Conservation (phyloP, 305 asterid species). For the Nicotiana rustica region DNA sequence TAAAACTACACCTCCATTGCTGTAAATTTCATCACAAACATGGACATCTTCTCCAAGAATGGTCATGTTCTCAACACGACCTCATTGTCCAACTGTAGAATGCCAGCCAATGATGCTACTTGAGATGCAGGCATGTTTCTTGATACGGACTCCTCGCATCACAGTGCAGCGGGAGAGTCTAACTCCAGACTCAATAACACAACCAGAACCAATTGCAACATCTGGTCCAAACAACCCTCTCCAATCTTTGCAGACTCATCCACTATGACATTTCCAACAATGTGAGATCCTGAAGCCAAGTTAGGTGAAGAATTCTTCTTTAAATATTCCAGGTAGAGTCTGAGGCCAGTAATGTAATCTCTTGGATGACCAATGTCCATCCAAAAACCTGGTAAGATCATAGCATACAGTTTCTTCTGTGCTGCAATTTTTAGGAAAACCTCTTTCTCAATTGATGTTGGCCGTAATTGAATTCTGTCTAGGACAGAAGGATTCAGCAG, state of each 20-base stretch:
- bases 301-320: slow-evolving; percentile 41
- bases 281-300: slow-evolving; percentile 45
- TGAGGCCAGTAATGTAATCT: slow-evolving; percentile 48
- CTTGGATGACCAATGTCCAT: slow-evolving; percentile 51
- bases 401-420: slow-evolving; percentile 47
- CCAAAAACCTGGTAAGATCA: slow-evolving; percentile 51
- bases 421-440: slow-evolving; percentile 46
- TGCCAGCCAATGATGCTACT: slow-evolving; percentile 52
- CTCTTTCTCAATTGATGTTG: slow-evolving; percentile 51
- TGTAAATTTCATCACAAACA: slow-evolving; percentile 46
- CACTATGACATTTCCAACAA: slow-evolving; percentile 46
- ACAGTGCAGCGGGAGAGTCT: slow-evolving; percentile 49
- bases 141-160: slow-evolving; percentile 49
- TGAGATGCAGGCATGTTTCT: slow-evolving; percentile 46
- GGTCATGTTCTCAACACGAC: slow-evolving; percentile 51
- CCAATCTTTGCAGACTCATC: slow-evolving; percentile 49
- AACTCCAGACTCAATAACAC: slow-evolving; percentile 49
- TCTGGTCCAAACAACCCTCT: slow-evolving; percentile 51
- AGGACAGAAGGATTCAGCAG: slow-evolving; percentile 45
- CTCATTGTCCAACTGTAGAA: slow-evolving; percentile 48
- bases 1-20: slow-evolving; percentile 48
- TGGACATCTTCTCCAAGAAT: slow-evolving; percentile 50
- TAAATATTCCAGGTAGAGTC: slow-evolving; percentile 46
- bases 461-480: slow-evolving; percentile 44
- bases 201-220: slow-evolving; percentile 47